Conservation (phyloP, 179 eudicot genomes). For the Camellia oleifera region DNA sequence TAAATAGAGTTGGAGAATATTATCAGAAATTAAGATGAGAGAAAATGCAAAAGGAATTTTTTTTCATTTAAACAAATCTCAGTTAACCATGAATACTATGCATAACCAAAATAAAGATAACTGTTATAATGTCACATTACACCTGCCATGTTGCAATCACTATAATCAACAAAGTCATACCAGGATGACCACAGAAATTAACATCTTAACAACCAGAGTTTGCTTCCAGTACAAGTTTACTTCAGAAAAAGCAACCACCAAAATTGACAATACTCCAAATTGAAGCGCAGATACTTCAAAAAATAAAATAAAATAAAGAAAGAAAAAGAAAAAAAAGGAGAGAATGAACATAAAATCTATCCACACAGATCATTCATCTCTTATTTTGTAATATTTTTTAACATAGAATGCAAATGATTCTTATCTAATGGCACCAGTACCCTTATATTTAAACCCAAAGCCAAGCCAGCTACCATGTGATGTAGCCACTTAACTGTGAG, state of each 20-base stretch:
- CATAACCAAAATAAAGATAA: background rate
- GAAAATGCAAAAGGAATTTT: background rate
- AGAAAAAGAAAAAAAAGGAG: background rate
- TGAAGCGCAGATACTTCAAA: background rate
- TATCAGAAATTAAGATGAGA: background rate
- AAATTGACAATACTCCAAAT: background rate
- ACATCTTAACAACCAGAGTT: slow-evolving; percentile 15
- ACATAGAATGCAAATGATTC: no score
- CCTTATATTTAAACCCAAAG: no score
- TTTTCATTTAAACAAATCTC: background rate
- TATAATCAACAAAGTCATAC: slow-evolving; percentile 8
- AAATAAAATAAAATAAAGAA: background rate
- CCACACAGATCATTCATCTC: no score
- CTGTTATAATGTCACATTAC: slow-evolving; percentile 3
- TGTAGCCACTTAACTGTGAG: no score
- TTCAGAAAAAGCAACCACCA: slow-evolving; percentile 8
- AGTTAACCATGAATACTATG: background rate
- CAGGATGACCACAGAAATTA: background rate
- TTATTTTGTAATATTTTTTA: no score
- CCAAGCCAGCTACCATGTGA: no score
- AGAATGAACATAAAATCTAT: no score
- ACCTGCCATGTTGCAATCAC: slow-evolving; percentile 6
- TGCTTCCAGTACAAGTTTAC: slow-evolving; percentile 10
- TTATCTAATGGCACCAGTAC: no score
- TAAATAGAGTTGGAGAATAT: slow-evolving; percentile 15